These are phyloP conservation scores for Tritrichomonas foetus DNA, from an alignment of 208 protist species.

Conservation along the genomic window DNA sequence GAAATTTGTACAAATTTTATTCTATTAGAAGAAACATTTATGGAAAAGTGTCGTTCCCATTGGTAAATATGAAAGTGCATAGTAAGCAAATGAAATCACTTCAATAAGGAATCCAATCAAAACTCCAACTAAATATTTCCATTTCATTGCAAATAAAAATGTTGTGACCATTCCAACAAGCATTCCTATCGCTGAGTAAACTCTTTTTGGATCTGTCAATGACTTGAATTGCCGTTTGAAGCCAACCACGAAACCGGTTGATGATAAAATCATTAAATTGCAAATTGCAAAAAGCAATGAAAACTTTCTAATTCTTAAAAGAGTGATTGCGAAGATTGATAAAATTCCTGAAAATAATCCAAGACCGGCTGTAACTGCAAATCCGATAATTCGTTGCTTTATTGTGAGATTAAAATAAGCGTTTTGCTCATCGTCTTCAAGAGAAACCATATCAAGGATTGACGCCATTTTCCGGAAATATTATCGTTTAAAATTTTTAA, in stretches of 20 bases:
- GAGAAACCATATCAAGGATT: too few relatives aligned
- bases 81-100: not conserved
- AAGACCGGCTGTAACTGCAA: not conserved
- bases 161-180: constrained; percentile 1
- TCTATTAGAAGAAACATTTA: not conserved
- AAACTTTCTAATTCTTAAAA: constrained; percentile 17
- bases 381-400: not conserved
- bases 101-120: not conserved
- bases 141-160: not conserved
- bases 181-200: not conserved
- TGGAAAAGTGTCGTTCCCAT: not conserved
- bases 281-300: not conserved
- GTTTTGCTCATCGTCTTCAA: not conserved
- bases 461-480: too few relatives aligned
- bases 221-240: not conserved
- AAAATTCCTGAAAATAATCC: not conserved
- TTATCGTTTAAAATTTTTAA: too few relatives aligned
- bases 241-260: not conserved
- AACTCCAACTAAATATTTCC: not conserved
- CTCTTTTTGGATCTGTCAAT: not conserved
- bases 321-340: not conserved
- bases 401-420: not conserved
- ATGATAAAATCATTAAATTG: constrained; percentile 5
- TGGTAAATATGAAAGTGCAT: not conserved
- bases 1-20: not conserved